These are phyloP conservation scores for Talaromyces sp. DNA, from an alignment of 2,329 filamentous ascomycete genomes.

Conservation along the genomic window DNA sequence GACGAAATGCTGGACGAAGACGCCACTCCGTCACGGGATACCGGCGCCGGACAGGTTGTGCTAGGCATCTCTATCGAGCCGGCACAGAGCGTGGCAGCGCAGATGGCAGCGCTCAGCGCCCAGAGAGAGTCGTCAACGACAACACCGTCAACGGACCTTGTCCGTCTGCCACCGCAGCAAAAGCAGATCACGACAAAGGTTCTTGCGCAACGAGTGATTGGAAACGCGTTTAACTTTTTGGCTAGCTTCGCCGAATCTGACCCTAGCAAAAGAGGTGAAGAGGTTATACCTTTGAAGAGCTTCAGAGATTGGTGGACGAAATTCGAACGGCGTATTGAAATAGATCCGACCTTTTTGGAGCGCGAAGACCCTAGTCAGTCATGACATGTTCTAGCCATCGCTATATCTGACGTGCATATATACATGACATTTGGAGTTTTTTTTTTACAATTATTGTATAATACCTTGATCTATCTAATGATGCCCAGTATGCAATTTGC, in stretches of 20 bases:
- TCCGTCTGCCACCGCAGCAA: constrained; percentile 23
- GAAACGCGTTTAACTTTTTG: constrained; percentile 95
- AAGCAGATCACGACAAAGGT: constrained; percentile 62
- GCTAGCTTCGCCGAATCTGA: constrained; percentile 72
- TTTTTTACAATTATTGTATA: constrained; percentile 1
- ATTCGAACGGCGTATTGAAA: constrained; percentile 81
- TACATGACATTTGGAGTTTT: background rate
- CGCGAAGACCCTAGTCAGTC: constrained; percentile 50
- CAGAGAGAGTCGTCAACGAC: constrained; percentile 18
- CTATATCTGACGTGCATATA: background rate
- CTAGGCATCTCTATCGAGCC: constrained; percentile 82
- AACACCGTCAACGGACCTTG: constrained; percentile 28
- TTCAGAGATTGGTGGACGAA: constrained; percentile 99
- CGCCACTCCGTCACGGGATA: constrained; percentile 23
- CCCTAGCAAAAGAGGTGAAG: constrained; percentile 55
- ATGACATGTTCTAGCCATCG: background rate
- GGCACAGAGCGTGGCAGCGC: constrained; percentile 63
- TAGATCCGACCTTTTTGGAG: constrained; percentile 86
- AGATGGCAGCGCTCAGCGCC: constrained; percentile 57
- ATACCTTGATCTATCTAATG: constrained; percentile 12
- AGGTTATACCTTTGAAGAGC: constrained; percentile 87
- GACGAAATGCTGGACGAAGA: constrained; percentile 47
- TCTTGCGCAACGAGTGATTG: constrained; percentile 88
- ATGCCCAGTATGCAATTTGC: background rate
- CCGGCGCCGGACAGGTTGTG: constrained; percentile 52